Conservation (phyloP, 176 grass and related monocot genomes). For the Aegilops sharonensis region DNA sequence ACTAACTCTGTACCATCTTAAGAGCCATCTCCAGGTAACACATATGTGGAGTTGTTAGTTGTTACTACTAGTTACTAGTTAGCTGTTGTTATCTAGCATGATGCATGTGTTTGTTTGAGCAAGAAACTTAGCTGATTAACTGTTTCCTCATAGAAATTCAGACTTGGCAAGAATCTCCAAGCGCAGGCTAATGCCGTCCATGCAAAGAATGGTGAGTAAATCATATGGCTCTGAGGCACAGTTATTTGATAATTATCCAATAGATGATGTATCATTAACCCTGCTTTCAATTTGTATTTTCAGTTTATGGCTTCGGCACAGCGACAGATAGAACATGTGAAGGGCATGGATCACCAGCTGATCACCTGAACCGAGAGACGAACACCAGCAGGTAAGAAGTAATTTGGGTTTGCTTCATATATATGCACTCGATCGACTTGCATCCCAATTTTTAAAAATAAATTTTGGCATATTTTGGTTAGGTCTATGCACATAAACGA, state of each 20-base stretch:
- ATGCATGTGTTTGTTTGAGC: constrained; percentile 21
- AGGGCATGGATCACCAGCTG: constrained; percentile 43
- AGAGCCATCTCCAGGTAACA: constrained; percentile 96
- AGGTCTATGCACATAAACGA: constrained; percentile 80
- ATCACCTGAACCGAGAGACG: constrained; percentile 34
- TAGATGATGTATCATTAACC: constrained; percentile 15
- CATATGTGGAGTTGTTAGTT: not conserved
- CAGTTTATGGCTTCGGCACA: constrained; percentile 41
- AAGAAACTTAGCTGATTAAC: constrained; percentile 19
- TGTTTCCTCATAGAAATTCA: constrained; percentile 67
- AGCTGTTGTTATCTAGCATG: constrained; percentile 16
- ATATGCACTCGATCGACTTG: not conserved
- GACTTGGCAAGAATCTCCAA: constrained; percentile 82
- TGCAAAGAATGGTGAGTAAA: constrained; percentile 54
- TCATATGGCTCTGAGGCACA: not conserved
- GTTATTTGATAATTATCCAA: not conserved
- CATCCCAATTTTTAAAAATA: not conserved
- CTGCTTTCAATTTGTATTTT: constrained; percentile 8
- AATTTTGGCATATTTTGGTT: not conserved
- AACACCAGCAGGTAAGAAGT: constrained; percentile 62
- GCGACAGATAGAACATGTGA: constrained; percentile 46
- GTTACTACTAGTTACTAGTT: no score
- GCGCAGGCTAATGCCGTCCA: constrained; percentile 46
- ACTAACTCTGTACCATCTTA: constrained; percentile 92
- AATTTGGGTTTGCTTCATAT: not conserved